A percentile compares a stretch with the other conserved stretches of the same genome.
Evolutionary conservation across 768 basidiomycete genomes (phyloP).

Genomic region (Russula olivacea): DNA sequence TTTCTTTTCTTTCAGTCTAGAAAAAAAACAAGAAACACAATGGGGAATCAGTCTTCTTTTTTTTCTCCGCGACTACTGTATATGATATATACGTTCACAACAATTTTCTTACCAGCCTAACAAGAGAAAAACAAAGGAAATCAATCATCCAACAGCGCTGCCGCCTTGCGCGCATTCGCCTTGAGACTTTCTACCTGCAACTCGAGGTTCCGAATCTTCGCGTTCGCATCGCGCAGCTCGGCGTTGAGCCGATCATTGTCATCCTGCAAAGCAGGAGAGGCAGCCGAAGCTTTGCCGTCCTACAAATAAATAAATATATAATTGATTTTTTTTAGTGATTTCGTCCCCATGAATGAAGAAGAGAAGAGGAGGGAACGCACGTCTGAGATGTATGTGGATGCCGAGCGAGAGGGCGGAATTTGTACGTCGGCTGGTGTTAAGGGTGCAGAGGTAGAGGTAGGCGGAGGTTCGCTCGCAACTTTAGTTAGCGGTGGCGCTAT

Average conservation of each 20-base stretch:
- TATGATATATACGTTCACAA: background rate
- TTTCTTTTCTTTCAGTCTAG: too few relatives aligned
- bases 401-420: constrained; percentile 25
- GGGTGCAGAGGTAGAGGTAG: constrained; percentile 4
- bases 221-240: constrained; percentile 73
- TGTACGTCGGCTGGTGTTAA: constrained; percentile 25
- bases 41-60: background rate
- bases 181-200: constrained; percentile 71
- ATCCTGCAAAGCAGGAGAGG: constrained; percentile 33
- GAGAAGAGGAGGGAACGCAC: constrained; percentile 29
- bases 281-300: constrained; percentile 26
- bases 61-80: background rate
- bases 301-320: background rate
- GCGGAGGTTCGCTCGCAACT: constrained; percentile 16
- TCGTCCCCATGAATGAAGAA: background rate
- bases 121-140: background rate
- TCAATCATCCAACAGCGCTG: constrained; percentile 42
- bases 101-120: background rate
- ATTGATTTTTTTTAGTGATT: background rate
- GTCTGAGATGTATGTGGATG: constrained; percentile 28
- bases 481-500: constrained; percentile 25
- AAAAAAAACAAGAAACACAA: too few relatives aligned
- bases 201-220: constrained; percentile 79
- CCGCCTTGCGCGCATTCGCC: constrained; percentile 72
- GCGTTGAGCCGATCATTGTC: constrained; percentile 59